These are phyloP conservation scores for Talaromyces sp. DNA, from an alignment of 2,329 filamentous ascomycete genomes.

Conservation along the genomic window DNA sequence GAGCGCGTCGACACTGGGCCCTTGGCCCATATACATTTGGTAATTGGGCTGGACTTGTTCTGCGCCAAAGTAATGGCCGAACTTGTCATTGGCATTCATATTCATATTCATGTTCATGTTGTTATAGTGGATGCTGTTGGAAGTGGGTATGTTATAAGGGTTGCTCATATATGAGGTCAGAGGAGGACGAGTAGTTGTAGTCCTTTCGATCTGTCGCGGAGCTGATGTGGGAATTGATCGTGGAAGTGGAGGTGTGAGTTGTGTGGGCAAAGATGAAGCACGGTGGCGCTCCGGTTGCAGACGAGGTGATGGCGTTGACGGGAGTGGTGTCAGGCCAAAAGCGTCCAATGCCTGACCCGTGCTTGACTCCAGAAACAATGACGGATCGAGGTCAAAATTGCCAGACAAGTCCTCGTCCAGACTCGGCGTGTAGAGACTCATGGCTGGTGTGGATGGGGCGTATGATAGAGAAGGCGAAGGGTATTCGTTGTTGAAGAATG, in stretches of 20 bases:
- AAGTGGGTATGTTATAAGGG: background rate
- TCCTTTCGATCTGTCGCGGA: background rate
- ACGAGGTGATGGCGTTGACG: background rate
- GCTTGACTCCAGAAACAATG: background rate
- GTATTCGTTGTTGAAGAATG: slow-evolving; percentile 7
- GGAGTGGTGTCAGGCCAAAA: slow-evolving; percentile 7
- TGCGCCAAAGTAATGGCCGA: slow-evolving; percentile 2
- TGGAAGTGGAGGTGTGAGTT: slow-evolving; percentile 8
- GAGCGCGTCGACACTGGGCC: slow-evolving; percentile 1
- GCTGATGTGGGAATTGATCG: slow-evolving; percentile 7
- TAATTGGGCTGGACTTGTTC: slow-evolving; percentile 4
- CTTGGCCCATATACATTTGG: slow-evolving; percentile 2
- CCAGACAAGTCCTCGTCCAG: slow-evolving; percentile 8
- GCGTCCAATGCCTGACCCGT: slow-evolving; percentile 2
- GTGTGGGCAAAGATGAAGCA: slow-evolving; percentile 6
- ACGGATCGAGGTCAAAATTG: slow-evolving; percentile 5
- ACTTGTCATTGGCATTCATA: slow-evolving; percentile 1
- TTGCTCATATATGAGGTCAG: background rate
- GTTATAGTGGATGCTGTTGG: background rate
- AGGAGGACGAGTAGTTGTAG: background rate
- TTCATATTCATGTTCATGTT: background rate
- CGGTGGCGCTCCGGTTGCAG: slow-evolving; percentile 6
- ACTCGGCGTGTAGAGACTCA: slow-evolving; percentile 9
- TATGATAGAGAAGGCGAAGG: slow-evolving; percentile 10
- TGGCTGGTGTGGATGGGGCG: slow-evolving; percentile 9